phyloP scores from a whole-genome alignment of 148 eudicot genomes.

The Selenicereus undatus region DNA sequence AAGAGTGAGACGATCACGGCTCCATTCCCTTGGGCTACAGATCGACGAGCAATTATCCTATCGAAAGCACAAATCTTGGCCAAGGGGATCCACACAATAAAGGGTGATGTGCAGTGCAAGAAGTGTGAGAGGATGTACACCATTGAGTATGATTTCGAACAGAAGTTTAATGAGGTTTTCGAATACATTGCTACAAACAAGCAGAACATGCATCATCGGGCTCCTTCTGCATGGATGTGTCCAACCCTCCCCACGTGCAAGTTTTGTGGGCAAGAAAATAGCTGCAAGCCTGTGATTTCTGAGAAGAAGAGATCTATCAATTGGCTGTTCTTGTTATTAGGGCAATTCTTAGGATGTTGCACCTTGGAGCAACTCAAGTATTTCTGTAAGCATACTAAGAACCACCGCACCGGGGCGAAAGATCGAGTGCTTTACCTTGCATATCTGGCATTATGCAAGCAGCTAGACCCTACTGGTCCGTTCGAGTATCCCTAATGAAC shows the following conservation, averaged over 20 bases:
- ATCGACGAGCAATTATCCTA: conserved; percentile 40
- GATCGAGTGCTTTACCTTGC: conserved; percentile 48
- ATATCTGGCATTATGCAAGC: conserved; percentile 45
- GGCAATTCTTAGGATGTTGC: conserved; percentile 58
- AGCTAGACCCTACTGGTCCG: conserved; percentile 26
- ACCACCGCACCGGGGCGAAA: conserved; percentile 72
- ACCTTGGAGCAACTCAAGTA: conserved; percentile 58
- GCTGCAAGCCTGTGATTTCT: conserved; percentile 47
- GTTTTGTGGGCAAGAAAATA: conserved; percentile 36
- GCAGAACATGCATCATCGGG: conserved; percentile 33
- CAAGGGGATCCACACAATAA: conserved; percentile 26
- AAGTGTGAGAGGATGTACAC: conserved; percentile 38
- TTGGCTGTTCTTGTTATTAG: conserved; percentile 69
- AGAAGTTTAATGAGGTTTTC: conserved; percentile 36
- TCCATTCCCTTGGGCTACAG: conserved; percentile 63
- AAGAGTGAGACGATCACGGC: conserved; percentile 20
- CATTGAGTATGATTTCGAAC: conserved; percentile 37
- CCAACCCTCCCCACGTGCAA: conserved; percentile 39
- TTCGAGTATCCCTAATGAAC: no score
- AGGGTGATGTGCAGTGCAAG: conserved; percentile 56
- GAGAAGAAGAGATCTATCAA: conserved; percentile 44
- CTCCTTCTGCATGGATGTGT: conserved; percentile 34
- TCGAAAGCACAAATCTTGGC: conserved; percentile 16
- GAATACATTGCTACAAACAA: conserved; percentile 11
- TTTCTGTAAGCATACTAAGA: conserved; percentile 57